Evolutionary conservation across 306 rosid genomes (phyloP).

Genomic region (Fragaria ananassa): DNA sequence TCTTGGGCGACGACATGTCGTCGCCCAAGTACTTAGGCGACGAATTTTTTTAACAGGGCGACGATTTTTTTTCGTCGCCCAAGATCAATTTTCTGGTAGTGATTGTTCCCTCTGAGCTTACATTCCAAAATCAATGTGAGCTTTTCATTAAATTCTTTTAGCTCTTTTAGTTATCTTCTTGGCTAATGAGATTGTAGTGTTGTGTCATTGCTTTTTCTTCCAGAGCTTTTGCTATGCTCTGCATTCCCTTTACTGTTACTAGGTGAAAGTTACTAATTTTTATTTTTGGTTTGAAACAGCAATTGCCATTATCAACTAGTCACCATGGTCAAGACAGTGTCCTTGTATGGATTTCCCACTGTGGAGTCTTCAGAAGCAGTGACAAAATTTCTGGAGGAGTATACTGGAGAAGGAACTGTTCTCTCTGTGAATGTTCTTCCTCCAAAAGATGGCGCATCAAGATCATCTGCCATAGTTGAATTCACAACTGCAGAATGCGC

Average conservation of each 20-base stretch:
- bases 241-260: background rate
- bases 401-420: conserved; percentile 47
- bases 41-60: too few species aligned
- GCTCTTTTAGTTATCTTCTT: background rate
- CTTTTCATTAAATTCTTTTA: background rate
- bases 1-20: too few species aligned
- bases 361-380: conserved; percentile 32
- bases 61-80: too few species aligned
- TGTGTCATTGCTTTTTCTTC: background rate
- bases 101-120: background rate
- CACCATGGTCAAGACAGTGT: conserved; percentile 40
- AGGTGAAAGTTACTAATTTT: background rate
- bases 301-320: background rate
- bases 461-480: conserved; percentile 38
- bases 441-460: conserved; percentile 21
- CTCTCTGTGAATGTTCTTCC: conserved; percentile 23
- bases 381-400: conserved; percentile 37
- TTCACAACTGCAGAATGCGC: conserved; percentile 35
- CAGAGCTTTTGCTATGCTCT: background rate
- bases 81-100: too few species aligned
- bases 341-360: conserved; percentile 37
- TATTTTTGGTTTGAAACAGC: background rate
- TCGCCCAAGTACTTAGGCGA: too few species aligned
- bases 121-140: background rate
- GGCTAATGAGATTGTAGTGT: background rate